Evolutionary conservation across 805 yeast species (phyloP).

Genomic region (Ogataea henricii): DNA sequence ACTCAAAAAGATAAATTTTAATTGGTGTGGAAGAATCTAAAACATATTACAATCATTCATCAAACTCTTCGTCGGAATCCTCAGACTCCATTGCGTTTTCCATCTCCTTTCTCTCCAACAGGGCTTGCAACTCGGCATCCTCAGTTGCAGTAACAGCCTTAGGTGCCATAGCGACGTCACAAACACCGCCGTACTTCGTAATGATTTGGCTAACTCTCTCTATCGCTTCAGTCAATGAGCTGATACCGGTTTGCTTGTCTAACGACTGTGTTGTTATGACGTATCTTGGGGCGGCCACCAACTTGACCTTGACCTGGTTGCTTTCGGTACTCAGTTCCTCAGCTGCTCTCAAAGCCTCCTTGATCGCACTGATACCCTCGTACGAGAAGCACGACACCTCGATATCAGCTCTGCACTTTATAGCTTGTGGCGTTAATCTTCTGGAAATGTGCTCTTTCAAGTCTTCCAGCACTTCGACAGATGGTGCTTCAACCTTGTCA

Average conservation of each 20-base stretch:
- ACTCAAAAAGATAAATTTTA: neutral
- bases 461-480: constrained; percentile 76
- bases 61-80: constrained; percentile 41
- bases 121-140: constrained; percentile 95
- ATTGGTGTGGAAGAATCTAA: neutral
- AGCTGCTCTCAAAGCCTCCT: constrained; percentile 82
- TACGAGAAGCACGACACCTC: constrained; percentile 96
- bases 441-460: constrained; percentile 84
- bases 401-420: constrained; percentile 96
- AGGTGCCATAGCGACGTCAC: constrained; percentile 96
- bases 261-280: constrained; percentile 91
- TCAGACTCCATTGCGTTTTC: constrained; percentile 86
- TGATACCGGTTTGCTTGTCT: constrained; percentile 88
- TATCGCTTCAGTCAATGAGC: constrained; percentile 75
- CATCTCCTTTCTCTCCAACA: constrained; percentile 89
- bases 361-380: constrained; percentile 97
- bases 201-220: constrained; percentile 72
- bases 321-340: constrained; percentile 81
- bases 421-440: constrained; percentile 97
- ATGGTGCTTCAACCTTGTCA: constrained; percentile 74
- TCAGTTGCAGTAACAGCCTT: constrained; percentile 98
- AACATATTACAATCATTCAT: constrained; percentile 21
- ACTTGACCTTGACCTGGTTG: constrained; percentile 86
- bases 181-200: constrained; percentile 74
- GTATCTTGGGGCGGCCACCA: constrained; percentile 96